phyloP scores from a whole-genome alignment of 495 filamentous ascomycete species.

The Penicillium turbatum region DNA sequence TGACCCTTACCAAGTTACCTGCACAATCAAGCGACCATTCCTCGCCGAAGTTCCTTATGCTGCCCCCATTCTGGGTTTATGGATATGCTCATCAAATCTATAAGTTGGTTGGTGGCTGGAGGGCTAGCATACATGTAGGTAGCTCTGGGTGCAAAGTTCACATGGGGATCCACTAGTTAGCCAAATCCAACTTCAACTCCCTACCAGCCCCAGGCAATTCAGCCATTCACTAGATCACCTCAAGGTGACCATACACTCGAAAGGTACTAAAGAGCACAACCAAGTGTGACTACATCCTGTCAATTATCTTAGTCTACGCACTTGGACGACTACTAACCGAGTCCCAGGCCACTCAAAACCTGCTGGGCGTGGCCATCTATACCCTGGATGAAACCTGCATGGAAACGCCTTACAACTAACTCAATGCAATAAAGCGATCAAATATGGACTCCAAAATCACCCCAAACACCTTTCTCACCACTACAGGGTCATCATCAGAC shows the following conservation, averaged over 20 bases:
- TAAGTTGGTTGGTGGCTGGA: background rate
- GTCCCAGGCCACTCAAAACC: background rate
- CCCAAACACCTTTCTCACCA: conserved; percentile 31
- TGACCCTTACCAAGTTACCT: background rate
- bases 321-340: background rate
- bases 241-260: background rate
- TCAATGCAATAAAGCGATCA: background rate
- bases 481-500: conserved; percentile 9
- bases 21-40: too few relatives aligned
- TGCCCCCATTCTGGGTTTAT: background rate
- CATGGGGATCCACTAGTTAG: background rate
- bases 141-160: background rate
- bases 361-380: background rate
- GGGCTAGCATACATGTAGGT: background rate
- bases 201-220: background rate
- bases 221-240: background rate
- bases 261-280: background rate
- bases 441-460: conserved; percentile 28
- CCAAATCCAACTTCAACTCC: background rate
- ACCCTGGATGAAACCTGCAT: background rate
- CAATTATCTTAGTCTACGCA: too few relatives aligned
- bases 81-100: background rate
- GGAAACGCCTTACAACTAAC: background rate
- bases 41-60: background rate
- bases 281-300: too few relatives aligned